Base-by-base conservation (phyloP, 805 yeast genomes). In the Candida ulmi region DNA sequence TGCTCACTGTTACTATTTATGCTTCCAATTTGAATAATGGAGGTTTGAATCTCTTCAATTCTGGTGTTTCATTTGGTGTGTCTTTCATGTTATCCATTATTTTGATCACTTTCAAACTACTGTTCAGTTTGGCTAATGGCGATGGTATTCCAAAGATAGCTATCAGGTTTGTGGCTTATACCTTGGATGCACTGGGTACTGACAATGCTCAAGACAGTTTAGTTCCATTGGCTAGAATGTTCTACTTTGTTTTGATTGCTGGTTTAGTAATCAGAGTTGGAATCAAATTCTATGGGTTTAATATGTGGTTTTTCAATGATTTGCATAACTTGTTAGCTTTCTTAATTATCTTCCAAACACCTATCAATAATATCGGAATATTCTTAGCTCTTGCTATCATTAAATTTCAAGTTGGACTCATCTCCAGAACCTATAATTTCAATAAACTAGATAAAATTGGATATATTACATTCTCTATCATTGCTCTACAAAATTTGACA, bases 401-500 rank as follows among this genome's bases (percentile, higher is more conserved):
- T 6, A 66, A 50, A 33, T 12, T 28, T 8, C 38, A 37, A 6
- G 5, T n/a, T n/a, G n/a, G n/a, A n/a, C n/a, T 51, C 17, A 45
- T 9, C 36, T 39, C 16, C 44, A 33, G 13, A 12, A 38, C 2
- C n/a, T 33, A 33, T 17, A 12, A 9, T 7, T 15, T 16, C 17
- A 30, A 40, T 13, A 40, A 16, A 21, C 5, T 18, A 8, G 16
- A 35, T 12, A 45, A 31, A 18, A 29, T 37, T 23, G 43, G 45
- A 2, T 46, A 43, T 25, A 16, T 46, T 15, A 33, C 52, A 21
- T 17, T 48, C 2, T 23, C 44, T 2, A 50, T 57, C 5, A 46
- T 88, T 3, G 57, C 83, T 17, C 47, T 88, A 36, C 95, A 88
- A 55, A 80, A 87, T 48, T 65, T 88, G 31, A 65, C 88, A 0